Conservation (phyloP, 1,284 basidiomycete genomes). For the Afroboletus lepidellus region DNA sequence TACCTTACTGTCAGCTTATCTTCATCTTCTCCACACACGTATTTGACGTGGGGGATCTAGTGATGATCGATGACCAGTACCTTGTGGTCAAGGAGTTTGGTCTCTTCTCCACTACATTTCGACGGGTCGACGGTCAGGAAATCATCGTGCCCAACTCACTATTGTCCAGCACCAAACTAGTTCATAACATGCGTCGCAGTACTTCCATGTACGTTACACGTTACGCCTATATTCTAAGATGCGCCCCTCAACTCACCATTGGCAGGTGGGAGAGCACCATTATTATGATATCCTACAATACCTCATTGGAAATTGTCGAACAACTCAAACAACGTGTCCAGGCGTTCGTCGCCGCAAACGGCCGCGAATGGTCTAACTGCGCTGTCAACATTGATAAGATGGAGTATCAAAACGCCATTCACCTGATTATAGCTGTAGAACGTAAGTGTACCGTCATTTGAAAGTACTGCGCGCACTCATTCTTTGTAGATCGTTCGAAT, state of each 20-base stretch:
- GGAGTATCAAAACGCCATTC: constrained; percentile 72
- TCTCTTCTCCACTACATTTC: constrained; percentile 78
- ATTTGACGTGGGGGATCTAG: constrained; percentile 76
- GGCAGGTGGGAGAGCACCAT: constrained; percentile 76
- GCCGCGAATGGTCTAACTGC: constrained; percentile 69
- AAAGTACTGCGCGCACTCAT: constrained; percentile 15
- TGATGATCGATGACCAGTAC: constrained; percentile 64
- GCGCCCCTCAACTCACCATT: constrained; percentile 7
- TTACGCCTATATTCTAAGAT: neutral
- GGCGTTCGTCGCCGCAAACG: constrained; percentile 64
- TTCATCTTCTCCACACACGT: constrained; percentile 85
- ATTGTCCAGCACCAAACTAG: constrained; percentile 70
- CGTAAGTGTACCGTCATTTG: constrained; percentile 46
- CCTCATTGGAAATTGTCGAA: constrained; percentile 68
- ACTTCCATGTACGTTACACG: constrained; percentile 61
- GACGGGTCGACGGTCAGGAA: constrained; percentile 76
- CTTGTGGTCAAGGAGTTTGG: constrained; percentile 70
- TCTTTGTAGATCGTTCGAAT: constrained; percentile 61
- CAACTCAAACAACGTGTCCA: constrained; percentile 59
- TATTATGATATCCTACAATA: constrained; percentile 62
- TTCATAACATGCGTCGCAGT: constrained; percentile 76
- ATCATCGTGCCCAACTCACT: constrained; percentile 80
- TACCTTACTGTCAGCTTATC: constrained; percentile 48
- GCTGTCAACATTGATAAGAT: constrained; percentile 70
- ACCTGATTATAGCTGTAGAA: constrained; percentile 71